phyloP scores from a whole-genome alignment of 768 basidiomycete genomes.

The Galerina sulciceps region DNA sequence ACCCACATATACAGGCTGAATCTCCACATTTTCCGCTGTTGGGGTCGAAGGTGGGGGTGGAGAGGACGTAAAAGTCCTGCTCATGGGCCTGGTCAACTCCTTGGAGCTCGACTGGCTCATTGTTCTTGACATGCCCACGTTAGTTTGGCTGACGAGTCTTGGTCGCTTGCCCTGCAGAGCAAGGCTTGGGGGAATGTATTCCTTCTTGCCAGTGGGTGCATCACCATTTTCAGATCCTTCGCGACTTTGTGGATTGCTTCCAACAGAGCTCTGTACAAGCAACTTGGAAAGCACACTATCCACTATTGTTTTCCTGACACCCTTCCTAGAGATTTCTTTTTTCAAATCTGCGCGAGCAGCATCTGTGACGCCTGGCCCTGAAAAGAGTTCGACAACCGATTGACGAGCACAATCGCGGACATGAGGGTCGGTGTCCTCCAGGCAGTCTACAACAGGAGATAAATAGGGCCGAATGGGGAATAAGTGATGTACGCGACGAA shows the following conservation, averaged over 20 bases:
- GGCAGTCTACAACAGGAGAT: conserved; percentile 74
- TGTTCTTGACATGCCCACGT: conserved; percentile 42
- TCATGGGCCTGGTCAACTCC: conserved; percentile 58
- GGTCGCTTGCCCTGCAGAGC: conserved; percentile 60
- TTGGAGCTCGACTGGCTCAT: conserved; percentile 53
- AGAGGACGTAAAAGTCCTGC: conserved; percentile 59
- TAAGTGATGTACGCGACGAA: conserved; percentile 69
- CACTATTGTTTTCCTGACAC: conserved; percentile 84
- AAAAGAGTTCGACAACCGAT: conserved; percentile 84
- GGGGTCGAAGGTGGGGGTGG: conserved; percentile 42
- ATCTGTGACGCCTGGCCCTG: conserved; percentile 80
- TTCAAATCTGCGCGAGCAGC: conserved; percentile 92
- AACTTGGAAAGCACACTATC: conserved; percentile 79
- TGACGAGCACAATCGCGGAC: conserved; percentile 87
- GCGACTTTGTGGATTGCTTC: conserved; percentile 49
- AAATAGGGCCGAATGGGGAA: conserved; percentile 87
- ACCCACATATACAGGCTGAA: conserved; percentile 74
- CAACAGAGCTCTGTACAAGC: conserved; percentile 47
- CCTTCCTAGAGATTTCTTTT: conserved; percentile 86
- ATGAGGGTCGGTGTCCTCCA: conserved; percentile 90
- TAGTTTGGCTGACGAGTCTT: conserved; percentile 36
- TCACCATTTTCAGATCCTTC: conserved; percentile 70
- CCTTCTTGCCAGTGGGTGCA: conserved; percentile 43
- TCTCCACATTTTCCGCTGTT: conserved; percentile 47
- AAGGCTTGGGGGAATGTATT: conserved; percentile 79